These are phyloP conservation scores for Hypoxylon trugodes DNA, from an alignment of 495 filamentous ascomycete genomes.

Conservation along the genomic window DNA sequence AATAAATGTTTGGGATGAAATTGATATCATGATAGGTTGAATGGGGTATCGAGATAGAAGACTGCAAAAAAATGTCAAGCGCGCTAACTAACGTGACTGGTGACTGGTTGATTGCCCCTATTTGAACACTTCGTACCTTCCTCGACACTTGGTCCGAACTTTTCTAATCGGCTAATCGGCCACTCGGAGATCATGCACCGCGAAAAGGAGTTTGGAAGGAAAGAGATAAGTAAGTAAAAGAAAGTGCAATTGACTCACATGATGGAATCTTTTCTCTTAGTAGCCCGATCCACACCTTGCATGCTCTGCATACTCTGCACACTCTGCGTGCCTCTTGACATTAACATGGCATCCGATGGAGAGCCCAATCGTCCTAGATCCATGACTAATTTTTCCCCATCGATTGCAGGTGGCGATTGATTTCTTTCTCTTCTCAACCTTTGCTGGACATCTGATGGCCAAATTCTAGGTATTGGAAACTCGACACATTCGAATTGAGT, in stretches of 20 bases:
- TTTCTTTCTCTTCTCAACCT: slow-evolving; percentile 17
- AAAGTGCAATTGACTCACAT: slow-evolving; percentile 25
- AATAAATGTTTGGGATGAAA: slow-evolving; percentile 1
- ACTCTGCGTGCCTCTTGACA: slow-evolving; percentile 15
- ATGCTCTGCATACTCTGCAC: too few species aligned
- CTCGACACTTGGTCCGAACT: neutral
- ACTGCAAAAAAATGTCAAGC: neutral
- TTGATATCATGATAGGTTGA: neutral
- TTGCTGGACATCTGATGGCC: slow-evolving; percentile 12
- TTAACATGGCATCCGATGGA: slow-evolving; percentile 33
- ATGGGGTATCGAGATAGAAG: neutral
- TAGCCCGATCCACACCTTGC: slow-evolving; percentile 8
- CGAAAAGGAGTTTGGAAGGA: neutral
- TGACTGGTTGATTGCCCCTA: neutral
- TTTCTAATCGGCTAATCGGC: neutral
- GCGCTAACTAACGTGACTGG: neutral
- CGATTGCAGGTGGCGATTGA: slow-evolving; percentile 7
- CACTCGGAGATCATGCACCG: neutral
- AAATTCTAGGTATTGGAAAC: slow-evolving; percentile 12
- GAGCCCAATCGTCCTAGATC: slow-evolving; percentile 11
- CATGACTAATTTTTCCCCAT: neutral
- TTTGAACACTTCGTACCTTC: too few species aligned
- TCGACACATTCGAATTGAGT: slow-evolving; percentile 20
- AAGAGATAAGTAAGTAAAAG: neutral
- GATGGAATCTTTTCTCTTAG: slow-evolving; percentile 10